phyloP scores from a whole-genome alignment of 192 early-diverging fungal genomes.

The Backusella macrospora region DNA sequence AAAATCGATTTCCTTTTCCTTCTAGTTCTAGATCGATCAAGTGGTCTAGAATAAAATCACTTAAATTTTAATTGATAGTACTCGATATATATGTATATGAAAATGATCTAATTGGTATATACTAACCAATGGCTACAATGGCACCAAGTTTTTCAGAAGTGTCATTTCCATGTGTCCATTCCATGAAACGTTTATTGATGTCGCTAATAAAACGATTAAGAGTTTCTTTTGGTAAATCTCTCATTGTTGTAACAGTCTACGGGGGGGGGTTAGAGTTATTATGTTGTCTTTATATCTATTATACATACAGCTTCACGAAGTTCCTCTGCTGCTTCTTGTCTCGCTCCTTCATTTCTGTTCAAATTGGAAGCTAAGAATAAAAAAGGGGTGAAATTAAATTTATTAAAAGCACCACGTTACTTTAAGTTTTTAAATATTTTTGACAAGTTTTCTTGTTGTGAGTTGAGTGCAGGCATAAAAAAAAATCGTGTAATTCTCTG shows the following conservation, averaged over 20 bases:
- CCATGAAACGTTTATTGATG: slow-evolving; percentile 79
- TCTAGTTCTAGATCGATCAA: slow-evolving; percentile 82
- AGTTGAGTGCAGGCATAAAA: slow-evolving; percentile 30
- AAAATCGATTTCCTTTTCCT: slow-evolving; percentile 79
- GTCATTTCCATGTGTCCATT: slow-evolving; percentile 75
- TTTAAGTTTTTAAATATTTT: slow-evolving; percentile 48
- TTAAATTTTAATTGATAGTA: background rate
- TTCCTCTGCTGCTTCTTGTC: slow-evolving; percentile 60
- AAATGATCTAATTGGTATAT: background rate
- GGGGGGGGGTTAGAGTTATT: background rate
- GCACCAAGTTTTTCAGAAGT: slow-evolving; percentile 79
- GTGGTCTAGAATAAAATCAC: slow-evolving; percentile 56
- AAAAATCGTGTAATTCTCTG: no score
- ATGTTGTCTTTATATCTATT: background rate
- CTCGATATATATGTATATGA: background rate
- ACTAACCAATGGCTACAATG: slow-evolving; percentile 76
- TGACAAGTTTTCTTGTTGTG: slow-evolving; percentile 37
- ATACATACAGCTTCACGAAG: slow-evolving; percentile 63
- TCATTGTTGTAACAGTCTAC: slow-evolving; percentile 29
- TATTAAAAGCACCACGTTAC: background rate
- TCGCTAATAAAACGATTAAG: slow-evolving; percentile 77
- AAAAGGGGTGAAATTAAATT: background rate
- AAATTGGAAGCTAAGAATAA: background rate
- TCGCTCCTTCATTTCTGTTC: slow-evolving; percentile 62
- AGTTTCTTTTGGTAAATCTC: slow-evolving; percentile 73